These are phyloP conservation scores for Phytopythium litorale DNA, from an alignment of 352 stramenopile species.

Conservation along the genomic window DNA sequence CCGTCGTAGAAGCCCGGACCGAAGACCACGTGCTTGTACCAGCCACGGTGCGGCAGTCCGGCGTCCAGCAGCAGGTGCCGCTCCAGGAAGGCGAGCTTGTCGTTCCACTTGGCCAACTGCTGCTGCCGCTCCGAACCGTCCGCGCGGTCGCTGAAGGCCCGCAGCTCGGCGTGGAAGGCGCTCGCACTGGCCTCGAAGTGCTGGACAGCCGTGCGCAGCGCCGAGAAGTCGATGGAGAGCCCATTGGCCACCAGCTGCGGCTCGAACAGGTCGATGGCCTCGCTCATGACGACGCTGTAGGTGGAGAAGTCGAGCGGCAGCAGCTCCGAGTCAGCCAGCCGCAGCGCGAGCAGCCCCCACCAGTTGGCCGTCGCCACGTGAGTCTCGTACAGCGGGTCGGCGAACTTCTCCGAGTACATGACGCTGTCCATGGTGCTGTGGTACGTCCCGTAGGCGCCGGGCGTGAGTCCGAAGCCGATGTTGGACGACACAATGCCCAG, in stretches of 20 bases:
- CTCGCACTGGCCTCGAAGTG: conserved; percentile 12
- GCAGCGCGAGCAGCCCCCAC: conserved; percentile 52
- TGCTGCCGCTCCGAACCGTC: neutral
- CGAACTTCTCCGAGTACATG: conserved; percentile 54
- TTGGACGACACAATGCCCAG: conserved; percentile 75
- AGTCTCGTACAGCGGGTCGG: conserved; percentile 47
- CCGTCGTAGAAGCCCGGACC: conserved; percentile 12
- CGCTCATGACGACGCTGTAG: conserved; percentile 33
- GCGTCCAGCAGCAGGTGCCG: conserved; percentile 3
- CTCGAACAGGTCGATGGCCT: conserved; percentile 15
- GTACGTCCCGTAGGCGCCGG: conserved; percentile 58
- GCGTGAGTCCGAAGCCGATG: conserved; percentile 38
- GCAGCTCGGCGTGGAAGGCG: conserved; percentile 12
- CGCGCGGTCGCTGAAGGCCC: neutral
- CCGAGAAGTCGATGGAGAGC: conserved; percentile 12
- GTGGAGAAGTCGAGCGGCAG: conserved; percentile 47
- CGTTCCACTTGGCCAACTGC: conserved; percentile 7
- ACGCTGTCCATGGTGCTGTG: conserved; percentile 86
- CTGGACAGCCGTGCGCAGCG: conserved; percentile 11
- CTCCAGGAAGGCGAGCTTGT: conserved; percentile 12
- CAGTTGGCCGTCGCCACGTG: conserved; percentile 42
- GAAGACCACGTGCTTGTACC: conserved; percentile 14
- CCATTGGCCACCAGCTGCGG: conserved; percentile 24
- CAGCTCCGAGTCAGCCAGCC: conserved; percentile 32
- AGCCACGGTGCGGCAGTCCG: conserved; percentile 6